Evolutionary conservation across 2,329 filamentous ascomycete species (phyloP), one percentile per base, ranked within the genome.

Genomic region (Ophiocordyceps sinensis): DNA sequence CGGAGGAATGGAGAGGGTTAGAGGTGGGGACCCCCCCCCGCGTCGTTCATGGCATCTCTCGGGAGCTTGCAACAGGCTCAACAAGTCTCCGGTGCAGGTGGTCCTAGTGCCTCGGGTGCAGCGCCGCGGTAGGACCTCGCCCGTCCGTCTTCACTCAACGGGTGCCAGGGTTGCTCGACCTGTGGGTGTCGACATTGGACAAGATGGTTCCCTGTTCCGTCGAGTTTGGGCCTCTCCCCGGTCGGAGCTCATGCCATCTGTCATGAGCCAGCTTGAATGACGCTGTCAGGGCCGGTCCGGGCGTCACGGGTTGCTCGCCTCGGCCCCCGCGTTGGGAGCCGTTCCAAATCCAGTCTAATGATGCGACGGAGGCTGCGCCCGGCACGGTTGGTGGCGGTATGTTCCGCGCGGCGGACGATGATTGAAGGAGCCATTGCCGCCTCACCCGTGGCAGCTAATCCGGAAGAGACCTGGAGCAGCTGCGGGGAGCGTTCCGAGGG

Each of bases 391-490:
- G 32, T 35, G 32, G n/a, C 39, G 42, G 42, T 41, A 41, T 44
- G 36, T 44, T 41, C 42, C 42, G 42, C 37, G 28, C 23, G 31
- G 29, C 29, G 40, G 40, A 13, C 26, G 28, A 26, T 12, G 28
- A 38, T 29, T 35, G 14, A 17, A 23, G 5, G 11, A 36, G 31
- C 34, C 40, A 31, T 35, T 14, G 29, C 40, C 36, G 40, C 40
- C 40, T 42, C 40, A 38, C 36, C 40, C 40, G 40, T 41, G n/a
- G 40, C 36, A 41, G 40, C 40, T 41, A 41, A 38, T 38, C 40
- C 26, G 26, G 15, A 38, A 32, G 34, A 17, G 40, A 35, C 4
- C 28, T 38, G 31, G 31, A 29, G 21, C 37, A 14, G 11, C 23
- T 14, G 40, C 28, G 36, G 26, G 40, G 47, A 47, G 44, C 43